Evolutionary conservation across 805 yeast species (phyloP), one percentile per base, ranked within the genome.

Genomic region (Zygotorulaspora chibaensis): DNA sequence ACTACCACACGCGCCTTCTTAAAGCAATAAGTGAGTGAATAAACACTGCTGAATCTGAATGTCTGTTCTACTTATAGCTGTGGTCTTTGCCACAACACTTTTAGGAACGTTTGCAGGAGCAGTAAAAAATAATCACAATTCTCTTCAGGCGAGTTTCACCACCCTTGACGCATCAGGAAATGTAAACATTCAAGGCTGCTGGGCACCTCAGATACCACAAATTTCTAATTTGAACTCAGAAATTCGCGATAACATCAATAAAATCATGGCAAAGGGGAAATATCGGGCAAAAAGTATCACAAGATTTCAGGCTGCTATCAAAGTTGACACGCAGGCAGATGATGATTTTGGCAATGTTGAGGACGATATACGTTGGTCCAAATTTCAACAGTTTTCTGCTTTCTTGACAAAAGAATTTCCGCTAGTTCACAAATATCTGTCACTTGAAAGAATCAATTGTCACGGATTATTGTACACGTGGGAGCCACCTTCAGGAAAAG

Each of bases 311-410:
- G 36, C 15, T 15, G 35, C 43, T 17, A 40, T 40, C 12, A 17
- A 40, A 5, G 34, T 34, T 25, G 42, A 35, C 18, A 39, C 47
- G 12, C 43, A 44, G 25, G 31, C 16, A 3, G 39, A 39, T 15
- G 43, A 44, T 13, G 39, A 44, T 39, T 44, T 30, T 23, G 44
- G 47, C 40, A 25, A 33, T 29, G 44, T 39, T 30, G 40, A 40
- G 4, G 17, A 13, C 25, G 47, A 44, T 20, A 23, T 40, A 12
- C 47, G 47, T 28, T 44, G 47, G 47, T 13, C 30, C 12, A 44
- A 44, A 33, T 44, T 44, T 20, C 13, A 44, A 13, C 25, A 15
- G 9, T 44, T 44, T 31, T 44, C 47, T 30, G 47, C 39, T 25
- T 35, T 27, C 17, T 23, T 59, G 35, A 17, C n/a, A 28, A 7